Evolutionary conservation across 169 alveolate genomes (phyloP).

Genomic region (Plasmodium gonderi): DNA sequence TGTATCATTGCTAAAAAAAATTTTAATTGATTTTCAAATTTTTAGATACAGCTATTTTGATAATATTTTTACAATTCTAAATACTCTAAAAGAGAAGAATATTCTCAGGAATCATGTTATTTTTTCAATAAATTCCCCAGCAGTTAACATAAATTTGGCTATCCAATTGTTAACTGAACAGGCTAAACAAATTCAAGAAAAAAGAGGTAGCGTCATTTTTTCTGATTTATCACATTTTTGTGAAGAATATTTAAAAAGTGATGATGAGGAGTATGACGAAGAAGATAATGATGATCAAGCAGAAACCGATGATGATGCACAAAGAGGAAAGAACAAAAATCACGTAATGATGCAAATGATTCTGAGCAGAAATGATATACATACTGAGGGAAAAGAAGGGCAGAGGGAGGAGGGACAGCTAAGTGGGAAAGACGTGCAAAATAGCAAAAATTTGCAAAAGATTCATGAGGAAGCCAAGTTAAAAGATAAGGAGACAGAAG

Average conservation of each 20-base stretch:
- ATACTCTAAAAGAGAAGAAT: constrained; percentile 22
- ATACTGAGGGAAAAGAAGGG: not conserved
- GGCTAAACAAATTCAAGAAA: constrained; percentile 25
- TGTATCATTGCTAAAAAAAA: constrained; percentile 13
- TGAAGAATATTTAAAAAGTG: constrained; percentile 52
- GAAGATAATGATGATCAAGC: not conserved
- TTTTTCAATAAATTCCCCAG: not conserved
- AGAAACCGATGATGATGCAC: not conserved
- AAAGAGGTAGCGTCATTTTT: constrained; percentile 15
- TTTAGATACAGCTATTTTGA: constrained; percentile 65
- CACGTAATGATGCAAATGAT: not conserved
- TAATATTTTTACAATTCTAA: constrained; percentile 33
- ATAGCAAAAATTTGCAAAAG: not conserved
- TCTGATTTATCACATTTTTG: constrained; percentile 31
- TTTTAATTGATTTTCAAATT: constrained; percentile 64
- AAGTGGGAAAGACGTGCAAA: not conserved
- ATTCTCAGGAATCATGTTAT: not conserved
- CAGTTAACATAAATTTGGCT: constrained; percentile 21
- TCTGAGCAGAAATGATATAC: not conserved
- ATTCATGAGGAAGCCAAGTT: not conserved
- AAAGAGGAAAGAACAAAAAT: not conserved
- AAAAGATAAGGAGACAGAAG: not conserved
- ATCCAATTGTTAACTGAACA: constrained; percentile 41
- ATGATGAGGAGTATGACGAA: constrained; percentile 15
- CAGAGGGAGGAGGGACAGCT: not conserved